Evolutionary conservation across 805 yeast genomes (phyloP).

Genomic region (Lachancea cidri): DNA sequence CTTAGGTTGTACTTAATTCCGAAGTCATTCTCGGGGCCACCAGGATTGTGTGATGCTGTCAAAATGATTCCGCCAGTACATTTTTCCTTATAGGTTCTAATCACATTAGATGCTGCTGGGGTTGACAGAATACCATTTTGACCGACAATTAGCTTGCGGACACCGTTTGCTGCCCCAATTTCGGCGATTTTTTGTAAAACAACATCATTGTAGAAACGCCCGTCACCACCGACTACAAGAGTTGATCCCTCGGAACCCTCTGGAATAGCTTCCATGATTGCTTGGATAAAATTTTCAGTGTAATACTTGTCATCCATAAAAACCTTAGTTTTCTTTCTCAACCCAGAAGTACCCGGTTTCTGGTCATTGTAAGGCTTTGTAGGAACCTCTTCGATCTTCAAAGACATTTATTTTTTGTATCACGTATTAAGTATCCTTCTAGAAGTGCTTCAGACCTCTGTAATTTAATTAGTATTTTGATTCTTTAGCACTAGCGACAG

Average conservation of each 20-base stretch:
- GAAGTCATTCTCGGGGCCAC: constrained; percentile 87
- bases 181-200: constrained; percentile 77
- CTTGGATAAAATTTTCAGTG: constrained; percentile 91
- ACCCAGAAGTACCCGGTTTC: constrained; percentile 97
- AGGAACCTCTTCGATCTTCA: constrained; percentile 34
- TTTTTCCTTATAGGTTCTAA: constrained; percentile 55
- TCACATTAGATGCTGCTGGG: constrained; percentile 94
- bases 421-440: no score
- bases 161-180: constrained; percentile 90
- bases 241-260: constrained; percentile 74
- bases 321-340: constrained; percentile 83
- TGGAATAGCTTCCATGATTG: constrained; percentile 80
- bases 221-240: constrained; percentile 94
- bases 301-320: constrained; percentile 69
- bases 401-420: no score
- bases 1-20: constrained; percentile 94
- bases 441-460: no score
- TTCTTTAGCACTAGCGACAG: no score
- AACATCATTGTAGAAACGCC: constrained; percentile 80
- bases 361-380: constrained; percentile 85
- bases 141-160: constrained; percentile 77
- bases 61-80: constrained; percentile 93
- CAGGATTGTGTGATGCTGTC: constrained; percentile 97
- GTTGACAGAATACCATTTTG: constrained; percentile 86
- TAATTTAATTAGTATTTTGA: no score